Evolutionary conservation across 176 grass and related monocot genomes (phyloP).

Genomic region (Microstegium vimineum): DNA sequence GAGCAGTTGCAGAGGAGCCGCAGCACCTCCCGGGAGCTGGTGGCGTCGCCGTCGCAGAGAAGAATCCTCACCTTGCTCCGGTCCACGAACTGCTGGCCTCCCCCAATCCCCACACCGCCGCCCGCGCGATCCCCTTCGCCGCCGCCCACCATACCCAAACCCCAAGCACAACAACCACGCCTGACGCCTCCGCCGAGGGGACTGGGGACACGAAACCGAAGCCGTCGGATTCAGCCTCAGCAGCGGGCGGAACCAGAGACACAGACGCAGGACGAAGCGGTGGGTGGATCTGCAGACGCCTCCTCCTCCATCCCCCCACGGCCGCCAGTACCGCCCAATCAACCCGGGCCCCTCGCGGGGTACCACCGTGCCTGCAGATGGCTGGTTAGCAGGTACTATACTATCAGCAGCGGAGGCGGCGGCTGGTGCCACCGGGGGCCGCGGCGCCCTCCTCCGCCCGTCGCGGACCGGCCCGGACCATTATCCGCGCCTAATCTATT

Average conservation of each 20-base stretch:
- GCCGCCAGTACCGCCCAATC: not conserved
- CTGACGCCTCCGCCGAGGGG: not conserved
- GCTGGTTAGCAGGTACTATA: too few species aligned
- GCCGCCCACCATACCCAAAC: slow-evolving; percentile 34
- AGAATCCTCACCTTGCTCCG: slow-evolving; percentile 93
- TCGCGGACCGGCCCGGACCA: slow-evolving; percentile 9
- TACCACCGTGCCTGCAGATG: not conserved
- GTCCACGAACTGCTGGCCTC: slow-evolving; percentile 58
- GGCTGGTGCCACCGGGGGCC: slow-evolving; percentile 7
- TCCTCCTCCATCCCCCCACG: slow-evolving; percentile 25
- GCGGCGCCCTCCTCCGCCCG: slow-evolving; percentile 17
- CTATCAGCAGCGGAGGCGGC: not conserved
- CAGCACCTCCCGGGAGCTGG: slow-evolving; percentile 67
- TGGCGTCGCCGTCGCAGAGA: slow-evolving; percentile 70
- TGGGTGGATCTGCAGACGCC: slow-evolving; percentile 36
- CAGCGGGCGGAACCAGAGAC: not conserved
- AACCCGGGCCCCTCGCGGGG: not conserved
- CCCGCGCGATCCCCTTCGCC: slow-evolving; percentile 29
- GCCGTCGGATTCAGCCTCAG: slow-evolving; percentile 45
- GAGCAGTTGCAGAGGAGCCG: slow-evolving; percentile 85
- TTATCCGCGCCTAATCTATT: slow-evolving; percentile 33
- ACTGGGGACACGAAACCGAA: not conserved
- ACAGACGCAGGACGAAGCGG: not conserved
- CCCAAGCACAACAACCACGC: not conserved
- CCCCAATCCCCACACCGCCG: not conserved